Evolutionary conservation across 768 basidiomycete species (phyloP), one percentile per base, ranked within the genome.

Genomic region (Neoboletus magnificus): DNA sequence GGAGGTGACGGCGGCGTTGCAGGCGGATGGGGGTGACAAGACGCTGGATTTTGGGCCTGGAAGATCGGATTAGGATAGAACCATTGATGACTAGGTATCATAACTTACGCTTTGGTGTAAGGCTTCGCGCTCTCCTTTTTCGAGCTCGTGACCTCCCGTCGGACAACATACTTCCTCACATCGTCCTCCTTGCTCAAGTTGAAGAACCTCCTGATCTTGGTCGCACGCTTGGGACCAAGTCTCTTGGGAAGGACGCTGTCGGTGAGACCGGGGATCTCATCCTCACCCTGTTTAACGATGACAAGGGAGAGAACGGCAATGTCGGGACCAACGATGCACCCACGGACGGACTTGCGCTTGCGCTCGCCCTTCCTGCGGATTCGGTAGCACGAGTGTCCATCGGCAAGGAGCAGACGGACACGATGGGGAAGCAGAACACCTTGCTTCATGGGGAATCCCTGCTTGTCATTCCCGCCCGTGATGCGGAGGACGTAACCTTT

Each of bases 371-470:
- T 76, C 74, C 94, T 91, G 70, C 94, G 91, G 62, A 80, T 74
- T 66, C 96, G 93, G 84, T 91, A 98, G 84, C 96, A 98, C 32
- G 95, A 96, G 86, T 98, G 96, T 49, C 94, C 94, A 74, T 96
- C 91, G 60, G 91, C 67, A 71, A 99, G 90, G 68, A 98, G 91
- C 62, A 99, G 89, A 59, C 84, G 81, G 66, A 95, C 92, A 83
- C 96, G 94, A 79, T 92, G 72, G 56, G 92, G 92, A 67, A 96
- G 83, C 58, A 98, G 89, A 63, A 98, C 91, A 79, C 96, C 95
- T 79, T 99, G 96, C 78, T 98, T 98, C 93, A 98, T 97, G 46
- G 94, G 93, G 83, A 97, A 96, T 70, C 94, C 93, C 74, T 95
- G 92, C 79, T 93, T 93, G 86, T 98, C 94, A 82, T 98, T 98